These are phyloP conservation scores for Peronospora farinosa DNA, from an alignment of 352 stramenopile species.

Conservation along the genomic window DNA sequence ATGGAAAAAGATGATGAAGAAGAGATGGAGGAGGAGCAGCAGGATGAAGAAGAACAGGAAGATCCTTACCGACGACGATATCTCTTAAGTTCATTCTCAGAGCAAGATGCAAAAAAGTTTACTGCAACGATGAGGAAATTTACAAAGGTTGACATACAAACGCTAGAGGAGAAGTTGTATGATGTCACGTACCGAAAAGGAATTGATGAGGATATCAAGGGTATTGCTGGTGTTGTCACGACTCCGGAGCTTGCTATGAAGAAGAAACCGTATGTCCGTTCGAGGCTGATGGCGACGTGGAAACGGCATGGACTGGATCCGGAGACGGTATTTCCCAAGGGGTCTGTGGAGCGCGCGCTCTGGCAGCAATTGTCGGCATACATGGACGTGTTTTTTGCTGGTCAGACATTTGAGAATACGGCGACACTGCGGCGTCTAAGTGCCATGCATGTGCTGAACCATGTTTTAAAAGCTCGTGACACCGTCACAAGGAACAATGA, in stretches of 20 bases:
- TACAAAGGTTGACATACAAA: slow-evolving; percentile 18
- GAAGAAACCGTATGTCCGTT: slow-evolving; percentile 40
- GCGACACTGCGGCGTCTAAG: slow-evolving; percentile 44
- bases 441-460: slow-evolving; percentile 75
- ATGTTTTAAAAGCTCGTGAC: slow-evolving; percentile 69
- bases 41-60: slow-evolving; percentile 25
- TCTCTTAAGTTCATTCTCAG: slow-evolving; percentile 42
- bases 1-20: slow-evolving; percentile 29
- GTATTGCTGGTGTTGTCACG: slow-evolving; percentile 16
- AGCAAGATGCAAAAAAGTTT: slow-evolving; percentile 40
- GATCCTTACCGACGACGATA: slow-evolving; percentile 65
- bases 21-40: slow-evolving; percentile 16
- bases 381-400: slow-evolving; percentile 63
- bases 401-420: slow-evolving; percentile 58
- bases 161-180: slow-evolving; percentile 28
- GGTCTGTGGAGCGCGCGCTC: slow-evolving; percentile 46
- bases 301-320: slow-evolving; percentile 33
- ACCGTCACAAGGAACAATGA: slow-evolving; percentile 69
- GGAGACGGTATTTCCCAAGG: slow-evolving; percentile 24
- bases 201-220: slow-evolving; percentile 1
- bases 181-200: slow-evolving; percentile 39
- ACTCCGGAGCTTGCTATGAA: slow-evolving; percentile 17
- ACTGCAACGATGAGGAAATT: slow-evolving; percentile 38
- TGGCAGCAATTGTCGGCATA: slow-evolving; percentile 50
- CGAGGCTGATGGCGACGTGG: slow-evolving; percentile 46